These are phyloP conservation scores for Clavulina sp. DNA, from an alignment of 768 basidiomycete species.

Conservation along the genomic window DNA sequence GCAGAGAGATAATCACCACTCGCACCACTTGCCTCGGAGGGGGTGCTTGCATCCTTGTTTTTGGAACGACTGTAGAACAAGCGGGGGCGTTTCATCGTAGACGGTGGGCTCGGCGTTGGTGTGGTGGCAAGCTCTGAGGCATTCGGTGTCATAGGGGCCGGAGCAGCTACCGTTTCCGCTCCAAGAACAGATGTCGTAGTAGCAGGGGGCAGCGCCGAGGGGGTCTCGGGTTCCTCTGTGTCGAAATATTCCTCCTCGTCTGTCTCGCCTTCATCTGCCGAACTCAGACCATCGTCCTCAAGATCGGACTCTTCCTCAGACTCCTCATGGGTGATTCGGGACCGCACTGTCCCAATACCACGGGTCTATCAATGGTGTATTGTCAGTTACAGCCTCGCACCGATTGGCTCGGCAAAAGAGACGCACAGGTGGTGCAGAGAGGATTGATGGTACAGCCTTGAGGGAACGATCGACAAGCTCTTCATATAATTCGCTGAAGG, in stretches of 20 bases:
- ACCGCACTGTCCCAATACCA: constrained; percentile 69
- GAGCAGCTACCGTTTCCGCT: not conserved
- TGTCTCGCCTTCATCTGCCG: constrained; percentile 30
- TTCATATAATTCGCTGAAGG: constrained; percentile 40
- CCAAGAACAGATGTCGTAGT: constrained; percentile 1
- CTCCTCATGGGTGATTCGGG: constrained; percentile 23
- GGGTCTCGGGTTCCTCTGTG: constrained; percentile 12
- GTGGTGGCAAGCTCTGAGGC: not conserved
- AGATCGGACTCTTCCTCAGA: constrained; percentile 28
- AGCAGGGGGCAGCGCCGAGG: constrained; percentile 9
- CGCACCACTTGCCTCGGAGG: too few species aligned
- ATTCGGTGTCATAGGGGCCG: not conserved
- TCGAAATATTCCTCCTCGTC: too few species aligned
- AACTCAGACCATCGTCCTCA: constrained; percentile 61
- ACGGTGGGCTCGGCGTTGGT: too few species aligned
- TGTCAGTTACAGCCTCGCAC: constrained; percentile 6
- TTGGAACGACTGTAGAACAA: too few species aligned
- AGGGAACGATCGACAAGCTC: constrained; percentile 47
- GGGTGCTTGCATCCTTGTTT: constrained; percentile 1
- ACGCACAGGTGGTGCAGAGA: constrained; percentile 63
- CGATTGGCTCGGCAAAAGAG: not conserved
- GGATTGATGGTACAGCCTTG: constrained; percentile 34
- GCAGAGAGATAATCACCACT: too few species aligned
- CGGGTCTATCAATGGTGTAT: constrained; percentile 50
- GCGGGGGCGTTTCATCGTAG: too few species aligned